phyloP scores from a whole-genome alignment of 169 alveolate species.

The Pseudocohnilembus persalinus region DNA sequence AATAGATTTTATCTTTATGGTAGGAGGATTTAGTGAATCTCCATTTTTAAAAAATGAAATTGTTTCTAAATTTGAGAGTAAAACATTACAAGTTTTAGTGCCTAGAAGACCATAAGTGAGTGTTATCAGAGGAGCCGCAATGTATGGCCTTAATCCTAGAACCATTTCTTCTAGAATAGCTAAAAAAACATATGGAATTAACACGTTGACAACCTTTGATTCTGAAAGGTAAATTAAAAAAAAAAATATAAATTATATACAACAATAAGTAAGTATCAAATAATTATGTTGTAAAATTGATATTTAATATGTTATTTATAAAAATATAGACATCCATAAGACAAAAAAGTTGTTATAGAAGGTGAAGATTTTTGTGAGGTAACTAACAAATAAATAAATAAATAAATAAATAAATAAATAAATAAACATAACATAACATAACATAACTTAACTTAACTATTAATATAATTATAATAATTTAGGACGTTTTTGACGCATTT shows the following conservation, averaged over 20 bases:
- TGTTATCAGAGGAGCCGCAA: slow-evolving; percentile 88
- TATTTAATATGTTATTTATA: no score
- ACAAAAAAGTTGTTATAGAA: slow-evolving; percentile 81
- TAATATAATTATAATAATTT: no score
- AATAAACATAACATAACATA: no score
- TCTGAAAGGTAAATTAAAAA: slow-evolving; percentile 84
- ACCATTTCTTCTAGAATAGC: slow-evolving; percentile 85
- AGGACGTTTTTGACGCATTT: slow-evolving; percentile 89
- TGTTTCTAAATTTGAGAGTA: slow-evolving; percentile 74
- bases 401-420: no score
- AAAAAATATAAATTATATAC: slow-evolving; percentile 63
- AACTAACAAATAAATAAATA: no score
- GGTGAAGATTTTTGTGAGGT: slow-evolving; percentile 90
- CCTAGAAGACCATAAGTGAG: slow-evolving; percentile 88
- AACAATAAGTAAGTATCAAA: no score
- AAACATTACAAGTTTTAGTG: slow-evolving; percentile 70
- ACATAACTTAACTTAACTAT: no score
- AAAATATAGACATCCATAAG: slow-evolving; percentile 73
- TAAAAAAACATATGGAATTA: slow-evolving; percentile 88
- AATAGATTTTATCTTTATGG: slow-evolving; percentile 87
- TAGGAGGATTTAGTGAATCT: slow-evolving; percentile 88
- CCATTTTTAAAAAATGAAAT: slow-evolving; percentile 85
- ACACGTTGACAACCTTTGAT: slow-evolving; percentile 87
- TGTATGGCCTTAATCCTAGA: slow-evolving; percentile 88
- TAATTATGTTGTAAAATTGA: no score